Evolutionary conservation across 306 rosid genomes (phyloP).

Genomic region (Acmispon strigosus): DNA sequence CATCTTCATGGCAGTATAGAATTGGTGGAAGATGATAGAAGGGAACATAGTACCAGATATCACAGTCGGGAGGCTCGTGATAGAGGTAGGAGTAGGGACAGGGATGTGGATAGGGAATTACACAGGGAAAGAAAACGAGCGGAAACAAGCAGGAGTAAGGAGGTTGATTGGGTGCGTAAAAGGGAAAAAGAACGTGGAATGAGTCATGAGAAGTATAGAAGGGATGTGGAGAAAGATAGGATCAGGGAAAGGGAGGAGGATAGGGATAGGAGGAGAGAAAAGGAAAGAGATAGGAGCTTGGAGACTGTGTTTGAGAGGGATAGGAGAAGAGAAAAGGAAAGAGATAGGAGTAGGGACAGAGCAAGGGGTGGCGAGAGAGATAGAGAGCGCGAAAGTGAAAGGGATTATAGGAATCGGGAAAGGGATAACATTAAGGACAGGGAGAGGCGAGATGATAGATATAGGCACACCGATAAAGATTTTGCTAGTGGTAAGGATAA

Average conservation of each 20-base stretch:
- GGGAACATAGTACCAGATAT: slow-evolving; percentile 31
- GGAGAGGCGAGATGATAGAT: slow-evolving; percentile 49
- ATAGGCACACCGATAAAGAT: slow-evolving; percentile 32
- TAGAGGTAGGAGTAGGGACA: slow-evolving; percentile 40
- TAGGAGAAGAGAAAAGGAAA: slow-evolving; percentile 37
- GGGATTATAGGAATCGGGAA: slow-evolving; percentile 39
- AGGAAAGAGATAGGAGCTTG: slow-evolving; percentile 45
- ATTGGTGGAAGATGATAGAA: slow-evolving; percentile 39
- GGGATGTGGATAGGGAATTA: slow-evolving; percentile 35
- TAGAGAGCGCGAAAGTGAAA: slow-evolving; percentile 46
- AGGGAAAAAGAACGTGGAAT: slow-evolving; percentile 36
- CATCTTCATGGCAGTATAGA: slow-evolving; percentile 20
- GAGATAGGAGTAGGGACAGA: slow-evolving; percentile 45
- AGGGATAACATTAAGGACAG: slow-evolving; percentile 37
- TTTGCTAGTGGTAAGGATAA: slow-evolving; percentile 37
- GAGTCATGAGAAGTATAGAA: slow-evolving; percentile 46
- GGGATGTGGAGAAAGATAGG: slow-evolving; percentile 50
- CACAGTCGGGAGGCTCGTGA: slow-evolving; percentile 30
- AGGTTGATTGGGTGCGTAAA: slow-evolving; percentile 25
- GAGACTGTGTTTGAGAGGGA: slow-evolving; percentile 44
- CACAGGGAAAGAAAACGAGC: slow-evolving; percentile 33
- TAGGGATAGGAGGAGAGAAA: slow-evolving; percentile 50
- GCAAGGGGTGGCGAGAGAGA: slow-evolving; percentile 38
- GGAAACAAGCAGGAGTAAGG: slow-evolving; percentile 44
- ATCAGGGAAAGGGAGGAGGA: slow-evolving; percentile 46